These are phyloP conservation scores for Saccharomycopsis fibuligera DNA, from an alignment of 805 yeast genomes.

Conservation along the genomic window DNA sequence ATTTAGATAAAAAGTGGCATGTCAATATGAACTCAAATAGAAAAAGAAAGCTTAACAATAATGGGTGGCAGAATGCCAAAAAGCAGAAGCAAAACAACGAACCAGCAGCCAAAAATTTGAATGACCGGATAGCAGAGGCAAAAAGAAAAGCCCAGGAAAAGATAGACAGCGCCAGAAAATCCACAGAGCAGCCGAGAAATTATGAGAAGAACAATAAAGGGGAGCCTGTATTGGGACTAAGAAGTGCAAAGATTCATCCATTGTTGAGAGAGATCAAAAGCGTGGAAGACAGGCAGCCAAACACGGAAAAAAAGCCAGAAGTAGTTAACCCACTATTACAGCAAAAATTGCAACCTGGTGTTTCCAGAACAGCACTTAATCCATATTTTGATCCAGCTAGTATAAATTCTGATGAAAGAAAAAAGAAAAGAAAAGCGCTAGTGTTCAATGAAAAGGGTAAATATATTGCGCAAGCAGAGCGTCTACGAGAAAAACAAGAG, in stretches of 20 bases:
- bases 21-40: too few relatives aligned
- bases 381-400: constrained; percentile 32
- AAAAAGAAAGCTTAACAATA: too few relatives aligned
- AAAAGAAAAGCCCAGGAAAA: neutral
- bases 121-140: neutral
- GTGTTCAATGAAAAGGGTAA: constrained; percentile 59
- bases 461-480: constrained; percentile 38
- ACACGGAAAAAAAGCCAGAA: neutral
- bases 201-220: neutral
- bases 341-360: constrained; percentile 9
- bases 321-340: constrained; percentile 4
- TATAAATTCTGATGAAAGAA: constrained; percentile 4
- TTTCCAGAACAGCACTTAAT: constrained; percentile 27
- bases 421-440: constrained; percentile 34
- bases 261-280: constrained; percentile 23
- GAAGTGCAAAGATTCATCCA: constrained; percentile 28
- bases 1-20: too few relatives aligned
- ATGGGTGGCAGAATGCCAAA: too few relatives aligned
- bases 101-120: neutral
- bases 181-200: neutral
- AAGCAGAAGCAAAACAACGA: too few relatives aligned
- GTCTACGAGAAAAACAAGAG: constrained; percentile 36
- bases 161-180: neutral
- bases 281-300: neutral
- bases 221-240: constrained; percentile 5